Conservation (phyloP, 768 basidiomycete species). For the Cantharellus cinnabarinus region DNA sequence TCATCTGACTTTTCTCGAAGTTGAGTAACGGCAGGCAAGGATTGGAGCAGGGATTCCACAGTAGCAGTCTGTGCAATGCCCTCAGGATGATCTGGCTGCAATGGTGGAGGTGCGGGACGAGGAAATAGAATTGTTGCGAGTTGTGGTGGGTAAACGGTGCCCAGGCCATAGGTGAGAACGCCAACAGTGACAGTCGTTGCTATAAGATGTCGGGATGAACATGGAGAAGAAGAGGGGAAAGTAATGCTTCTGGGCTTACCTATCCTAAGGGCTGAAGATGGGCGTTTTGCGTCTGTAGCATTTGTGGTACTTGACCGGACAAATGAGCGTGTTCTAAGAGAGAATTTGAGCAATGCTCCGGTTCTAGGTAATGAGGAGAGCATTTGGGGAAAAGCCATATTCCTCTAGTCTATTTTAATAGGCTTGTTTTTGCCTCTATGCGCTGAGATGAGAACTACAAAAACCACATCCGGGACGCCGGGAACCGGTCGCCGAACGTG, state of each 20-base stretch:
- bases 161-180: slow-evolving; percentile 25
- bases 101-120: slow-evolving; percentile 53
- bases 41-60: slow-evolving; percentile 50
- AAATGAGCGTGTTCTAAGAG: no score
- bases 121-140: slow-evolving; percentile 53
- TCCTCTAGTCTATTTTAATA: no score
- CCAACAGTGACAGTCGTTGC: slow-evolving; percentile 5
- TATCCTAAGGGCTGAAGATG: no score
- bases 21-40: slow-evolving; percentile 34
- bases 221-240: no score
- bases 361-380: no score
- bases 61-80: slow-evolving; percentile 34
- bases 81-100: slow-evolving; percentile 33
- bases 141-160: slow-evolving; percentile 51
- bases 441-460: no score
- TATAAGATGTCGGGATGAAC: neutral
- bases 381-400: no score
- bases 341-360: no score
- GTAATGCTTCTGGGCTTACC: no score
- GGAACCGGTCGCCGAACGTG: neutral
- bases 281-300: no score
- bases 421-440: no score
- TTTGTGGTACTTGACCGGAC: no score
- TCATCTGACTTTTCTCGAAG: slow-evolving; percentile 24
- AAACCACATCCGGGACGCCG: neutral